Conservation (phyloP, 2,329 filamentous ascomycete species). For the Cladosporium sp. region DNA sequence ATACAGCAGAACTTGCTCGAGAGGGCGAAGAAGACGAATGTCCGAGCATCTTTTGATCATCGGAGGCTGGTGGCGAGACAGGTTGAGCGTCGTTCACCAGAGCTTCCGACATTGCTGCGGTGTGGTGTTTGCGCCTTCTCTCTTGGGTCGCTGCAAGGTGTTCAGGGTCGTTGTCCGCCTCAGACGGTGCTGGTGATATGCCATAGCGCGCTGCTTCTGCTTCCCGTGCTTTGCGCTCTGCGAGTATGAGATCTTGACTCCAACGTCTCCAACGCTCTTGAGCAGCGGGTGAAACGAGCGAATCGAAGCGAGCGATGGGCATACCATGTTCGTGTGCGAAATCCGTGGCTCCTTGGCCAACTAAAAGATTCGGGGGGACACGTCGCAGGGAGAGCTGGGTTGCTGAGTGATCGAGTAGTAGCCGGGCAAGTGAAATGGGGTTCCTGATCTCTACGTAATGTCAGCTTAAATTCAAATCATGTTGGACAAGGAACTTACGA, state of each 20-base stretch:
- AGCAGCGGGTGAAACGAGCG: conserved; percentile 74
- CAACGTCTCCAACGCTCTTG: conserved; percentile 75
- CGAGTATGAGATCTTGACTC: conserved; percentile 63
- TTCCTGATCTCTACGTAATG: conserved; percentile 72
- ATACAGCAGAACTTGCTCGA: conserved; percentile 8
- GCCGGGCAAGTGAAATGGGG: conserved; percentile 78
- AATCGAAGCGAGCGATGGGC: conserved; percentile 65
- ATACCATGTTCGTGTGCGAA: conserved; percentile 80
- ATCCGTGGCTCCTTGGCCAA: conserved; percentile 77
- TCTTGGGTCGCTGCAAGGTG: conserved; percentile 17
- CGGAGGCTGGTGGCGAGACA: conserved; percentile 29
- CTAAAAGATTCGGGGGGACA: conserved; percentile 87
- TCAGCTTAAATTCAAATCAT: conserved; percentile 15
- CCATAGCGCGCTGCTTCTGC: conserved; percentile 21
- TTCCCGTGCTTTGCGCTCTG: conserved; percentile 45
- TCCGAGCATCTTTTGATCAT: conserved; percentile 10
- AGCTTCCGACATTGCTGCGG: conserved; percentile 28
- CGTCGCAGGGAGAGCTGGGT: conserved; percentile 75
- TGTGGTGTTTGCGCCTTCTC: conserved; percentile 35
- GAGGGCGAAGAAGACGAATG: conserved; percentile 8
- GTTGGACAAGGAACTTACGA: conserved; percentile 54
- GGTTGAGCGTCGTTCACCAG: conserved; percentile 33
- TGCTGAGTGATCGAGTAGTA: conserved; percentile 73
- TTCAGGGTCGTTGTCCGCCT: conserved; percentile 17
- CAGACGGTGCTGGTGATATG: conserved; percentile 18